Conservation (phyloP, 176 grass and related monocot genomes). For the Musa schizocarpa region DNA sequence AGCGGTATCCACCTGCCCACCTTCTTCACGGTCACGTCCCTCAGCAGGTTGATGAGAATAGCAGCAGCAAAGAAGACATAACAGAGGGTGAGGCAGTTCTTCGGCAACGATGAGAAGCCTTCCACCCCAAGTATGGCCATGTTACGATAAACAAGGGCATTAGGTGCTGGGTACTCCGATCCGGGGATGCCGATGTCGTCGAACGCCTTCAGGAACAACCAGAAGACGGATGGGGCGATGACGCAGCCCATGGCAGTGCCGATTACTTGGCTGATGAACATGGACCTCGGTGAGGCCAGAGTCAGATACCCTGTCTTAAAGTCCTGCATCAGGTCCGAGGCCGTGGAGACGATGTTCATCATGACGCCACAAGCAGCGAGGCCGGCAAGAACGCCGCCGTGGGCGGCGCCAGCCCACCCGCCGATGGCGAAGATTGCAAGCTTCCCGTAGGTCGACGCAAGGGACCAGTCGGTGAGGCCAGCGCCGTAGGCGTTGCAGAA, state of each 20-base stretch:
- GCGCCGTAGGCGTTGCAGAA: constrained; percentile 19
- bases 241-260: constrained; percentile 26
- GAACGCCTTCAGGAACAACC: constrained; percentile 13
- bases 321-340: constrained; percentile 38
- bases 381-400: constrained; percentile 29
- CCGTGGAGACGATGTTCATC: constrained; percentile 21
- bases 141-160: constrained; percentile 8
- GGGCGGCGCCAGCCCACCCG: constrained; percentile 14
- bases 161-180: background rate
- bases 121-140: constrained; percentile 6
- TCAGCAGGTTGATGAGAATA: background rate
- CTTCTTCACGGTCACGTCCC: constrained; percentile 1
- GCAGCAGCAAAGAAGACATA: constrained; percentile 2
- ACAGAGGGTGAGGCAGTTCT: constrained; percentile 10
- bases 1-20: constrained; percentile 5
- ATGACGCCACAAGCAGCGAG: constrained; percentile 31
- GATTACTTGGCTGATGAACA: constrained; percentile 28
- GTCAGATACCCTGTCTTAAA: constrained; percentile 46
- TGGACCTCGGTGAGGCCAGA: constrained; percentile 29
- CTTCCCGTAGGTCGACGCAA: constrained; percentile 13
- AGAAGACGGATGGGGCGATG: constrained; percentile 8
- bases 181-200: constrained; percentile 4
- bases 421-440: constrained; percentile 36
- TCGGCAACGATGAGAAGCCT: constrained; percentile 7
- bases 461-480: constrained; percentile 18